These are phyloP conservation scores for Ramaria sp. DNA, from an alignment of 768 basidiomycete species.

Conservation along the genomic window DNA sequence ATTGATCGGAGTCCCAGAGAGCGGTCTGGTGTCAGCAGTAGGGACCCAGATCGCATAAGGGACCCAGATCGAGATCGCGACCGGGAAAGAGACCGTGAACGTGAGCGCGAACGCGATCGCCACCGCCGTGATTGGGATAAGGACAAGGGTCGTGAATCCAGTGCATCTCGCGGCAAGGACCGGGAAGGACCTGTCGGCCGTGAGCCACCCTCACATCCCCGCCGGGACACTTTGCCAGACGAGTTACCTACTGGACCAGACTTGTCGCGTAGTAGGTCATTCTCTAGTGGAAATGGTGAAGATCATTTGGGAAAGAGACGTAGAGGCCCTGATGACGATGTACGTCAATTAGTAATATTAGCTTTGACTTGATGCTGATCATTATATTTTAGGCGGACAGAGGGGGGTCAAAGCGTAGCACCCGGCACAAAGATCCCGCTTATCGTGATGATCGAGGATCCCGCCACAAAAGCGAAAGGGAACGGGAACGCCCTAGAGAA, in stretches of 20 bases:
- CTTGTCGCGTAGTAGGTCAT: constrained; percentile 39
- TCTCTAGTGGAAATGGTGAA: constrained; percentile 30
- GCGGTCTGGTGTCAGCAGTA: constrained; percentile 29
- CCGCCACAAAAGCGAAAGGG: constrained; percentile 58
- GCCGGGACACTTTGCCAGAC: constrained; percentile 27
- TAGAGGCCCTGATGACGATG: constrained; percentile 62
- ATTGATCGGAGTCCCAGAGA: constrained; percentile 37
- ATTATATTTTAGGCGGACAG: constrained; percentile 45
- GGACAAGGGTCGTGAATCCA: constrained; percentile 11
- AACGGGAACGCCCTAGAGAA: constrained; percentile 59
- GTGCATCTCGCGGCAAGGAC: constrained; percentile 51
- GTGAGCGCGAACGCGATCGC: constrained; percentile 16
- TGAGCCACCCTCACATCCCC: constrained; percentile 22
- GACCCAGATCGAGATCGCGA: constrained; percentile 26
- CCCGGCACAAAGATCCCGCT: constrained; percentile 49
- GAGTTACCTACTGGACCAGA: constrained; percentile 55
- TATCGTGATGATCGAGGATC: constrained; percentile 60
- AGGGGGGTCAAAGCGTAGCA: constrained; percentile 63
- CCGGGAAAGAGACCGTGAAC: constrained; percentile 16
- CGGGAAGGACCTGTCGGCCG: constrained; percentile 33
- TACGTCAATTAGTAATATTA: constrained; percentile 23
- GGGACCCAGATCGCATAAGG: constrained; percentile 36
- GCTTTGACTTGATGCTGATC: background rate
- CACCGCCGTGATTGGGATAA: constrained; percentile 9
- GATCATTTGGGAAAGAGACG: constrained; percentile 67